Base-by-base conservation (phyloP, 2,329 filamentous ascomycete species). In the Exophiala viscosa region DNA sequence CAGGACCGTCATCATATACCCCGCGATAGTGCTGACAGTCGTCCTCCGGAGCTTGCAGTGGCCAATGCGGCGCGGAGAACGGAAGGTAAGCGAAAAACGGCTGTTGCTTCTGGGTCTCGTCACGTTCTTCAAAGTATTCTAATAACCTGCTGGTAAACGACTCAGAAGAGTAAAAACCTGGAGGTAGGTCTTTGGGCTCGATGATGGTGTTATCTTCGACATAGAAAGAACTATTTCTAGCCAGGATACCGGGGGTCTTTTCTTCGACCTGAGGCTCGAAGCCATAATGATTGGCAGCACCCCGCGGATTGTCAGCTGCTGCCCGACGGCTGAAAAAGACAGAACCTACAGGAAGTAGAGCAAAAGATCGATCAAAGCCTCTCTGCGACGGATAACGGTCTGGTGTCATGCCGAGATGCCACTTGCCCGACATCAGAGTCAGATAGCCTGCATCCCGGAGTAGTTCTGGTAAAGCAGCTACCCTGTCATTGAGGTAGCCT, bases 21-120 rank as follows among this genome's bases (percentile, higher is more conserved):
- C 81, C 81, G 9, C 73, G 73, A 65, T 84, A 85, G 59, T 81
- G 78, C 14, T 74, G 70, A 39, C 79, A 76, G 49, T 77, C 76
- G 52, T 81, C 74, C 46, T 71, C 66, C 0, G 81, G 79, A 0
- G 80, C 79, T 60, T 84, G 82, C 4, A 85, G 67, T 1, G 81
- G 82, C 81, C 81, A 85, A 59, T 84, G 81, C 1, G 81, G 81
- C 0, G 81, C 81, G 0, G 80, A 80, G 64, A 83, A 85, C 1
- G 81, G 79, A 7, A 60, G 49, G 31, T 58, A 60, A 11, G 57
- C 57, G 43, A 60, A 60, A 45, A 60, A 60, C 2, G 57, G 57
- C 18, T 56, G 38, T 18, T 43, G 42, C 33, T 43, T 39, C 28
- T 54, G 36, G 9, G 31, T 10, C 2, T 50, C 1, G 72, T 38